A percentile compares a stretch with the other conserved stretches of the same genome.
Conservation (phyloP, 768 basidiomycete species). For the Pulveroboletus frians region DNA sequence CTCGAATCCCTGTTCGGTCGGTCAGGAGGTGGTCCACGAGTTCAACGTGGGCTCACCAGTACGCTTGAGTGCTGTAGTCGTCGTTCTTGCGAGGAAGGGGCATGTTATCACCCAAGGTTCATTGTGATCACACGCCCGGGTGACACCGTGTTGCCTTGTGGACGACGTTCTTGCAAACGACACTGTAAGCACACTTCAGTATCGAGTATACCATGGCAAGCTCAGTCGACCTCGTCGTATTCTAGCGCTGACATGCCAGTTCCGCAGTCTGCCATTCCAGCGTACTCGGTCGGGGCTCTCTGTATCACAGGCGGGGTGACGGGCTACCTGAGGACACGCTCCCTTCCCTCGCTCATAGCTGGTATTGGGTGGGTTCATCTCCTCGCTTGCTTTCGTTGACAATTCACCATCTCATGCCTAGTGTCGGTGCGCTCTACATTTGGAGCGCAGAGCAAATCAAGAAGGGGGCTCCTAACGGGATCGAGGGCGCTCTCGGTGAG, state of each 20-base stretch:
- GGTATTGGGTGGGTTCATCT: conserved; percentile 59
- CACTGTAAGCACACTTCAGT: conserved; percentile 20
- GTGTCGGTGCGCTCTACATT: conserved; percentile 74
- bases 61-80: conserved; percentile 61
- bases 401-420: conserved; percentile 23
- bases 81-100: conserved; percentile 58
- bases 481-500: conserved; percentile 74
- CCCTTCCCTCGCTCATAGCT: conserved; percentile 78
- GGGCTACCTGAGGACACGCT: conserved; percentile 67
- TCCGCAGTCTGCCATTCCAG: conserved; percentile 72
- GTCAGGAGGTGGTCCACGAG: not conserved
- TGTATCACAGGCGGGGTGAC: conserved; percentile 74
- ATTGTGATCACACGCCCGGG: conserved; percentile 12
- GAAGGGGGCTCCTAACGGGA: conserved; percentile 65
- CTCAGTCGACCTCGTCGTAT: conserved; percentile 6
- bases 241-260: conserved; percentile 23
- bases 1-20: conserved; percentile 52
- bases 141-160: not conserved
- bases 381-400: not conserved
- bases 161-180: conserved; percentile 1
- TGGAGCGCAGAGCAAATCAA: conserved; percentile 76
- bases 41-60: conserved; percentile 47
- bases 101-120: conserved; percentile 19
- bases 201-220: conserved; percentile 26
- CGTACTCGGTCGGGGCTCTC: conserved; percentile 69